A percentile compares a stretch with the other conserved stretches of the same genome.
Conservation (phyloP, 768 basidiomycete species). For the Tephrocybe sp. region DNA sequence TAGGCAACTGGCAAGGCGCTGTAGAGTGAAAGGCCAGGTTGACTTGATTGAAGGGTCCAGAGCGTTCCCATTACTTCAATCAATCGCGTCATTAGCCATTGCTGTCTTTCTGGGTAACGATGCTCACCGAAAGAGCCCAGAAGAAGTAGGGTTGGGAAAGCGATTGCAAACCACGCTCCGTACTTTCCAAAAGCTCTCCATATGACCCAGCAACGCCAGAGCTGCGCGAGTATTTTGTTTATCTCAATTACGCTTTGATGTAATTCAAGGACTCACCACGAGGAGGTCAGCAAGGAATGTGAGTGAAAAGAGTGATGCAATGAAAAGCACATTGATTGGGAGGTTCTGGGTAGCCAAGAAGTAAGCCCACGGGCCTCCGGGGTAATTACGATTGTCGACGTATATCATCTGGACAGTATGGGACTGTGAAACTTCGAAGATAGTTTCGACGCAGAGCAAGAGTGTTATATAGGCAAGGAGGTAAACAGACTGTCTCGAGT, state of each 20-base stretch:
- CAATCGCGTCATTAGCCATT: background rate
- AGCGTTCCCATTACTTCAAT: conserved; percentile 39
- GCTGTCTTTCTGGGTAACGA: background rate
- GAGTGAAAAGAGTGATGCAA: conserved; percentile 35
- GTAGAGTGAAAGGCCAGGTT: conserved; percentile 40
- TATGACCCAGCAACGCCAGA: conserved; percentile 50
- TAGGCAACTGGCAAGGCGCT: conserved; percentile 32
- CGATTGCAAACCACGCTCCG: conserved; percentile 30
- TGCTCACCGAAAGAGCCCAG: conserved; percentile 41
- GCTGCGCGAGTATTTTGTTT: conserved; percentile 19
- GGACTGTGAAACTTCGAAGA: conserved; percentile 33
- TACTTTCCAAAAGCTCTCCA: conserved; percentile 36
- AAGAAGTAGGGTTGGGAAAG: conserved; percentile 36
- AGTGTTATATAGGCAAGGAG: conserved; percentile 32
- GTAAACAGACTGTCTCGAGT: conserved; percentile 20
- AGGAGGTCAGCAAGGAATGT: conserved; percentile 42
- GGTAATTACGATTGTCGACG: conserved; percentile 35
- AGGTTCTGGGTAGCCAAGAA: conserved; percentile 36
- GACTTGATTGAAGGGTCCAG: conserved; percentile 43
- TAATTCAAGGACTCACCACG: conserved; percentile 29
- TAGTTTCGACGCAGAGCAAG: conserved; percentile 31
- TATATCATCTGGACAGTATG: conserved; percentile 34
- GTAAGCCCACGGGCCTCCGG: conserved; percentile 36
- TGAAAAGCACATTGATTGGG: conserved; percentile 36
- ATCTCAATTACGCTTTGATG: background rate